Conservation (phyloP, 139 green algal genomes). For the Coelastrella sp. region DNA sequence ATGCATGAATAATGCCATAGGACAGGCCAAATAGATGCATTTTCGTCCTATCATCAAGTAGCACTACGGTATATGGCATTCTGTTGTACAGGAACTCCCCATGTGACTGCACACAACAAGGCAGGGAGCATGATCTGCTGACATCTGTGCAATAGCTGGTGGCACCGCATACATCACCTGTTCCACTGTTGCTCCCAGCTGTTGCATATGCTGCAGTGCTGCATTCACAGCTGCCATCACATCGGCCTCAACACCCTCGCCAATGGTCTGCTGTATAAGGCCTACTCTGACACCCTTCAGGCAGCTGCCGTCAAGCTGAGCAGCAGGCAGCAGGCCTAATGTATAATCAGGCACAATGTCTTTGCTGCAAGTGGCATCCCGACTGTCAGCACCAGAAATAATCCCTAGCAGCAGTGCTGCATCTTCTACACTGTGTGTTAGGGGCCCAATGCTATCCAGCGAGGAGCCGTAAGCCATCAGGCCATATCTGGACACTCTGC, state of each 20-base stretch:
- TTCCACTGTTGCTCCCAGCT: conserved; percentile 83
- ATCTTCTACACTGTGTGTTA: conserved; percentile 89
- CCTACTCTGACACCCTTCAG: conserved; percentile 80
- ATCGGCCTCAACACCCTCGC: conserved; percentile 76
- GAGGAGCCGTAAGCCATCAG: conserved; percentile 96
- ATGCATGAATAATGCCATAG: too few relatives aligned
- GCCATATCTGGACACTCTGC: conserved; percentile 89
- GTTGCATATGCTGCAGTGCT: conserved; percentile 75
- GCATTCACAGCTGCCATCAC: conserved; percentile 56
- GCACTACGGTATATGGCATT: too few relatives aligned
- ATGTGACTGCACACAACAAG: neutral
- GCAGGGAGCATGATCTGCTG: too few relatives aligned
- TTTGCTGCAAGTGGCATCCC: conserved; percentile 76
- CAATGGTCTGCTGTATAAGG: conserved; percentile 87
- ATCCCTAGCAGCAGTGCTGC: conserved; percentile 83
- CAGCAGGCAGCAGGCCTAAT: conserved; percentile 56
- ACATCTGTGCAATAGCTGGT: too few relatives aligned
- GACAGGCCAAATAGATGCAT: too few relatives aligned
- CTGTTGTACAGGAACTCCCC: neutral
- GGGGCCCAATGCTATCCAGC: conserved; percentile 90
- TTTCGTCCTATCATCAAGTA: too few relatives aligned
- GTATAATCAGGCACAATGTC: conserved; percentile 57
- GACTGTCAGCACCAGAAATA: conserved; percentile 81
- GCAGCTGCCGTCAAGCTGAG: conserved; percentile 61
- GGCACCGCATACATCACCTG: conserved; percentile 58